phyloP scores from a whole-genome alignment of 495 filamentous ascomycete genomes.

The Talaromyces thailandensis region DNA sequence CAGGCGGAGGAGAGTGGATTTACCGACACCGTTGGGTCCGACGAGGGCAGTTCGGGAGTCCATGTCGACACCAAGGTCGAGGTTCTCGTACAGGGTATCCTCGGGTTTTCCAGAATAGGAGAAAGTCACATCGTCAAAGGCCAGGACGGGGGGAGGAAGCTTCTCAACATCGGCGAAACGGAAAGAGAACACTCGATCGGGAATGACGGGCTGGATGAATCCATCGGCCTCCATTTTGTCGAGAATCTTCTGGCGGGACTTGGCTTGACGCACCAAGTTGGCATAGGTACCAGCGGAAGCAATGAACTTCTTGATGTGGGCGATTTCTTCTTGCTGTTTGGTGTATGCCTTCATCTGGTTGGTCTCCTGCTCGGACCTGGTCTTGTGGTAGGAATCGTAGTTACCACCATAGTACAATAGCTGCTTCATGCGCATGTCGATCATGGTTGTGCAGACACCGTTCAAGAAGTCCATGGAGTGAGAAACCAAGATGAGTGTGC shows the following conservation, averaged over 20 bases:
- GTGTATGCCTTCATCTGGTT: conserved; percentile 98
- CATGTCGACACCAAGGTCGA: conserved; percentile 99
- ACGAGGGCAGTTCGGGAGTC: conserved; percentile 95
- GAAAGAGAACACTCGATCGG: conserved; percentile 93
- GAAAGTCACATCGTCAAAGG: conserved; percentile 95
- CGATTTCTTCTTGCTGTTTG: conserved; percentile 99
- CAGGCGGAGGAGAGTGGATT: conserved; percentile 93
- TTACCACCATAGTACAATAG: conserved; percentile 99
- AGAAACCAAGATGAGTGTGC: conserved; percentile 93
- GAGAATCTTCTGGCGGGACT: conserved; percentile 98
- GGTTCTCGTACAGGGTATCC: conserved; percentile 90
- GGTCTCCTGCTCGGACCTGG: conserved; percentile 82
- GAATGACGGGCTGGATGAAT: conserved; percentile 82
- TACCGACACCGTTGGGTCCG: conserved; percentile 98
- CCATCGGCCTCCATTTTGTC: conserved; percentile 99
- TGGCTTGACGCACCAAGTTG: conserved; percentile 97
- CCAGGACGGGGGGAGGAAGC: conserved; percentile 90
- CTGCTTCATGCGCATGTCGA: conserved; percentile 88
- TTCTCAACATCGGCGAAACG: conserved; percentile 98
- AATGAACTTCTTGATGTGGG: conserved; percentile 99
- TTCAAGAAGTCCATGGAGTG: conserved; percentile 99
- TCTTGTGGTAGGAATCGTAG: conserved; percentile 98
- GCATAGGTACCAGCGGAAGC: conserved; percentile 99
- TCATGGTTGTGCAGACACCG: conserved; percentile 97
- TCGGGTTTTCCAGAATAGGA: conserved; percentile 85